These are phyloP conservation scores for Leccinum ochraceum DNA, from an alignment of 768 basidiomycete species.

Conservation along the genomic window DNA sequence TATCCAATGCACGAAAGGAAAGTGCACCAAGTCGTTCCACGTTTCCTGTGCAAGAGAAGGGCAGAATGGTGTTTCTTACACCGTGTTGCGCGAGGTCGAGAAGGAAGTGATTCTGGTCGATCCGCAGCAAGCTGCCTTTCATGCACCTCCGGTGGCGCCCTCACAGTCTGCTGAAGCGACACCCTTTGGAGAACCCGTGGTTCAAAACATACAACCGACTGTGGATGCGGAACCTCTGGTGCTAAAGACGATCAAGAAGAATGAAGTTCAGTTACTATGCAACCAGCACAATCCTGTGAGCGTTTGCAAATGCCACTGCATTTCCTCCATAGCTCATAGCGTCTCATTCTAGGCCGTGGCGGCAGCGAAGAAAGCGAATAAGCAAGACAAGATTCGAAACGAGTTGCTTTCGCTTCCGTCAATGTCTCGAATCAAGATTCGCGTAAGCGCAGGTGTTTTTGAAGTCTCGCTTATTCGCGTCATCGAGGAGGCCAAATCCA, in stretches of 20 bases:
- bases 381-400: conserved; percentile 69
- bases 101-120: conserved; percentile 78
- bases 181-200: neutral
- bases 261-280: conserved; percentile 76
- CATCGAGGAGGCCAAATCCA: conserved; percentile 64
- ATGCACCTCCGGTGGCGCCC: conserved; percentile 7
- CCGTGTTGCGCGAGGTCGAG: conserved; percentile 67
- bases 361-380: conserved; percentile 72
- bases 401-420: conserved; percentile 70
- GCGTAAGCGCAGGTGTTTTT: conserved; percentile 80
- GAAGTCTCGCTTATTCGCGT: conserved; percentile 80
- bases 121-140: conserved; percentile 20
- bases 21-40: conserved; percentile 92
- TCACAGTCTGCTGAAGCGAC: neutral
- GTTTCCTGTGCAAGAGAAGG: conserved; percentile 79
- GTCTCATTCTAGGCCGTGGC: conserved; percentile 56
- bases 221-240: conserved; percentile 31
- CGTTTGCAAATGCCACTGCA: conserved; percentile 11
- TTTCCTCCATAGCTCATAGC: neutral
- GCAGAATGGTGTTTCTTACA: conserved; percentile 56
- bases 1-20: conserved; percentile 93
- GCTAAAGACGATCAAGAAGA: conserved; percentile 72
- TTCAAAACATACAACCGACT: conserved; percentile 4
- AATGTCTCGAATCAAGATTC: conserved; percentile 81
- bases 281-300: conserved; percentile 89